Evolutionary conservation across 2,329 filamentous ascomycete genomes (phyloP).

Genomic region (Fusarium temperatum): DNA sequence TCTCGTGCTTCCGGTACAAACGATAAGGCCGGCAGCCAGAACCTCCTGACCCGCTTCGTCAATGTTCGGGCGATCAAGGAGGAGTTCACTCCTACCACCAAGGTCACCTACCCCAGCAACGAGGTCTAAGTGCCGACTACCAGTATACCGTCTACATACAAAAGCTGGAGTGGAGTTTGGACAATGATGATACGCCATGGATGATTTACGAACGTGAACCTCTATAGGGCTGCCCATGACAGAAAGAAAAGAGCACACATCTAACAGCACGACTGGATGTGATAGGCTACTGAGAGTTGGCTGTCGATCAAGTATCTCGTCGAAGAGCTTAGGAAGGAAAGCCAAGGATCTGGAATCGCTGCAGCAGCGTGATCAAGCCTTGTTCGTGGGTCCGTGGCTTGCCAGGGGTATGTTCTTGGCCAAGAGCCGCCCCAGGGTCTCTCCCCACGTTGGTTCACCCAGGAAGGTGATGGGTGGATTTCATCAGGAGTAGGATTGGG

Average conservation of each 20-base stretch:
- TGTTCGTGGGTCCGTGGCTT: slow-evolving; percentile 20
- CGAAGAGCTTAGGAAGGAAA: neutral
- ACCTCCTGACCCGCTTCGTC: slow-evolving; percentile 72
- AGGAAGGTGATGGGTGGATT: slow-evolving; percentile 42
- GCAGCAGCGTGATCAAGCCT: slow-evolving; percentile 15
- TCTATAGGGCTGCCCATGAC: slow-evolving; percentile 7
- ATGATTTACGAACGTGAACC: slow-evolving; percentile 4
- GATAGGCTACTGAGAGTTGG: neutral
- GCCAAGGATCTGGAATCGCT: slow-evolving; percentile 34
- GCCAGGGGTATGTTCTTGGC: slow-evolving; percentile 28
- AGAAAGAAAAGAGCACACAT: slow-evolving; percentile 2
- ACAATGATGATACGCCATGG: slow-evolving; percentile 18
- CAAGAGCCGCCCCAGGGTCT: slow-evolving; percentile 30
- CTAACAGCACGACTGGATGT: slow-evolving; percentile 11
- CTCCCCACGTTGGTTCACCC: slow-evolving; percentile 41
- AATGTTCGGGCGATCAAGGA: slow-evolving; percentile 77
- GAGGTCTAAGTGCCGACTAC: slow-evolving; percentile 56
- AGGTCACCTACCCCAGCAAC: slow-evolving; percentile 77
- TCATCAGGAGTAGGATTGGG: slow-evolving; percentile 18
- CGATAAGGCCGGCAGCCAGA: slow-evolving; percentile 75
- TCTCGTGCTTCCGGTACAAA: slow-evolving; percentile 75
- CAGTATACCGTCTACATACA: neutral
- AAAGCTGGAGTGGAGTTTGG: neutral
- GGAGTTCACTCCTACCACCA: slow-evolving; percentile 72
- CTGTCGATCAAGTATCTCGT: slow-evolving; percentile 10